Percentiles rank a stretch among this genome's conserved stretches.
Evolutionary conservation across 2,329 filamentous ascomycete species (phyloP).

Genomic region (Sporothrix dimorphospora): DNA sequence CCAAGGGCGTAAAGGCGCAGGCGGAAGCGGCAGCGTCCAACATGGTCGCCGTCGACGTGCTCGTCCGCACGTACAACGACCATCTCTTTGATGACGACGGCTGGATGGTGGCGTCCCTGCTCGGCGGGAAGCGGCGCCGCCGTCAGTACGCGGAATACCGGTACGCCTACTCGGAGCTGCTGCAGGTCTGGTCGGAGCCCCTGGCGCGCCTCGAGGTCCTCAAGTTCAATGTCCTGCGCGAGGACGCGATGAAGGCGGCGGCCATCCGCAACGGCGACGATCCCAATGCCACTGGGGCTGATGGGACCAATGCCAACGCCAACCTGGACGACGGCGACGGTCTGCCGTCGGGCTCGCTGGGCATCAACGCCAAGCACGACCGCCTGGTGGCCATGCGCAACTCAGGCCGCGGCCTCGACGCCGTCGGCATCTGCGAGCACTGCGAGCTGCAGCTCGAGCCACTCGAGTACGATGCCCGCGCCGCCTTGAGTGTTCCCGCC

Average conservation of each 20-base stretch:
- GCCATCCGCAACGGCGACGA: neutral
- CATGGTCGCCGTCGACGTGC: conserved; percentile 55
- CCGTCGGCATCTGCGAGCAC: conserved; percentile 64
- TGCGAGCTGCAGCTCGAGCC: conserved; percentile 67
- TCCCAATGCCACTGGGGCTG: neutral
- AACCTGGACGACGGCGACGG: conserved; percentile 39
- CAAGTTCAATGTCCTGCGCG: conserved; percentile 68
- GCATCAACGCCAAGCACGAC: conserved; percentile 51
- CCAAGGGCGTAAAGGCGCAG: conserved; percentile 19
- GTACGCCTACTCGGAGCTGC: conserved; percentile 68
- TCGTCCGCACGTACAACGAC: conserved; percentile 62
- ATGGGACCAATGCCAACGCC: neutral
- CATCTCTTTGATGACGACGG: conserved; percentile 70
- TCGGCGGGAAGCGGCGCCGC: conserved; percentile 53
- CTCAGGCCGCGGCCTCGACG: conserved; percentile 62
- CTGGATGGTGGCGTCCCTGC: conserved; percentile 62
- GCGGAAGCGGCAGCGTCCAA: conserved; percentile 38
- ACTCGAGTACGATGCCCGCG: conserved; percentile 50
- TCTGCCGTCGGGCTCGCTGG: conserved; percentile 31
- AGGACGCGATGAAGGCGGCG: conserved; percentile 43
- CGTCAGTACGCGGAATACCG: conserved; percentile 62
- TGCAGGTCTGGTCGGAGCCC: conserved; percentile 67
- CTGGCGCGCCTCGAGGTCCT: conserved; percentile 67
- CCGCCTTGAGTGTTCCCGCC: conserved; percentile 42
- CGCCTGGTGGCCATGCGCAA: conserved; percentile 54